phyloP scores from a whole-genome alignment of 1,139 yeast species.

The Geotrichum histeridarum region DNA sequence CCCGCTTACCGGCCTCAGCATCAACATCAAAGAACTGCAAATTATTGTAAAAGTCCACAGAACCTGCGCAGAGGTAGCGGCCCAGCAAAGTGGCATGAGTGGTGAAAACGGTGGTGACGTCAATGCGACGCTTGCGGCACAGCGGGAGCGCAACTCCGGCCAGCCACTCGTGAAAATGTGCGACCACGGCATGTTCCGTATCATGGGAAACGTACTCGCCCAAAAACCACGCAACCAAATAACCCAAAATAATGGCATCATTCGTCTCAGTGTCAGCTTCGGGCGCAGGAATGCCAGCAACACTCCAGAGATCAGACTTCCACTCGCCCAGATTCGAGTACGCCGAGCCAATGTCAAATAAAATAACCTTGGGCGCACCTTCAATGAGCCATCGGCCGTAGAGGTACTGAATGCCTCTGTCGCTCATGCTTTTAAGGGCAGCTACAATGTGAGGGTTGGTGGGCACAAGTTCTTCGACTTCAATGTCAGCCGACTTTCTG shows the following conservation, averaged over 20 bases:
- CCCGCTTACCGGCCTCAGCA: slow-evolving; percentile 96
- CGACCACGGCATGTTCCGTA: slow-evolving; percentile 78
- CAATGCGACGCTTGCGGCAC: slow-evolving; percentile 85
- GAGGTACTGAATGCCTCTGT: slow-evolving; percentile 73
- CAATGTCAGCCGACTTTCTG: slow-evolving; percentile 76
- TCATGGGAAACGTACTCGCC: slow-evolving; percentile 93
- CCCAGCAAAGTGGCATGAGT: slow-evolving; percentile 96
- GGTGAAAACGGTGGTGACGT: slow-evolving; percentile 91
- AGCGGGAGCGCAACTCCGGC: slow-evolving; percentile 95
- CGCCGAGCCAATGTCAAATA: slow-evolving; percentile 81
- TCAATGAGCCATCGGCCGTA: slow-evolving; percentile 97
- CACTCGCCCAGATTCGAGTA: slow-evolving; percentile 71
- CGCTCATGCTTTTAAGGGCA: slow-evolving; percentile 56
- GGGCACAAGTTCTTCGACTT: slow-evolving; percentile 77
- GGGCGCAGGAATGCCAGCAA: slow-evolving; percentile 91
- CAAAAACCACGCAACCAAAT: slow-evolving; percentile 92
- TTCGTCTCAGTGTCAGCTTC: slow-evolving; percentile 81
- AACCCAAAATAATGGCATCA: slow-evolving; percentile 88
- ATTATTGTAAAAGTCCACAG: slow-evolving; percentile 91
- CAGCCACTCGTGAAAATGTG: slow-evolving; percentile 97
- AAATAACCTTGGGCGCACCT: slow-evolving; percentile 89
- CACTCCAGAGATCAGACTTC: slow-evolving; percentile 89
- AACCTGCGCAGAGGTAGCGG: slow-evolving; percentile 91
- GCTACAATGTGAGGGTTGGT: slow-evolving; percentile 54
- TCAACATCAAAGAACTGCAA: slow-evolving; percentile 88